phyloP scores from a whole-genome alignment of 176 grass and related monocot species.

The Saccharum officinarum region DNA sequence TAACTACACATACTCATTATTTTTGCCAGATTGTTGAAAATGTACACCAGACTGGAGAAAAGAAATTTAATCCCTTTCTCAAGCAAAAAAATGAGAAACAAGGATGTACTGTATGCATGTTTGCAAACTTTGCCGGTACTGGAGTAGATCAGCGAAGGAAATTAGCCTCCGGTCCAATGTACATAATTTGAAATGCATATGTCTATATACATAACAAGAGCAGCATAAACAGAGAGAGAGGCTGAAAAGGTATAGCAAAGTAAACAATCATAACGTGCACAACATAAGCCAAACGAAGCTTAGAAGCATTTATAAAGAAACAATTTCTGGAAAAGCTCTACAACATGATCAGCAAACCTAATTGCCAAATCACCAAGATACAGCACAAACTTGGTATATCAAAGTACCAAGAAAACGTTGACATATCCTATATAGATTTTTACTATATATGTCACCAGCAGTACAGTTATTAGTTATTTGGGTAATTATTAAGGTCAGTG shows the following conservation, averaged over 20 bases:
- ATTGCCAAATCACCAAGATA: neutral
- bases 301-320: neutral
- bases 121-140: neutral
- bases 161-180: neutral
- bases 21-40: neutral
- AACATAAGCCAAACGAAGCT: neutral
- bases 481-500: conserved; percentile 1
- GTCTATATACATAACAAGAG: neutral
- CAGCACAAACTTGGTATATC: neutral
- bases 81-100: neutral
- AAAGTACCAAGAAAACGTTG: neutral
- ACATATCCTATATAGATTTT: neutral
- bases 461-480: neutral
- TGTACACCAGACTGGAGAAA: neutral
- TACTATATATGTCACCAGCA: neutral
- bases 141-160: neutral
- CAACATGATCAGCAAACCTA: neutral
- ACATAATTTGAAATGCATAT: neutral
- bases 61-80: neutral
- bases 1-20: conserved; percentile 26
- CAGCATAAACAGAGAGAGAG: neutral
- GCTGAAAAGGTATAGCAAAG: neutral
- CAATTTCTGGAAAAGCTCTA: neutral
- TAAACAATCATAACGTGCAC: neutral
- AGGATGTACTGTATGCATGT: neutral